phyloP scores from a whole-genome alignment of 2,329 filamentous ascomycete genomes.

The Alternaria alternata region DNA sequence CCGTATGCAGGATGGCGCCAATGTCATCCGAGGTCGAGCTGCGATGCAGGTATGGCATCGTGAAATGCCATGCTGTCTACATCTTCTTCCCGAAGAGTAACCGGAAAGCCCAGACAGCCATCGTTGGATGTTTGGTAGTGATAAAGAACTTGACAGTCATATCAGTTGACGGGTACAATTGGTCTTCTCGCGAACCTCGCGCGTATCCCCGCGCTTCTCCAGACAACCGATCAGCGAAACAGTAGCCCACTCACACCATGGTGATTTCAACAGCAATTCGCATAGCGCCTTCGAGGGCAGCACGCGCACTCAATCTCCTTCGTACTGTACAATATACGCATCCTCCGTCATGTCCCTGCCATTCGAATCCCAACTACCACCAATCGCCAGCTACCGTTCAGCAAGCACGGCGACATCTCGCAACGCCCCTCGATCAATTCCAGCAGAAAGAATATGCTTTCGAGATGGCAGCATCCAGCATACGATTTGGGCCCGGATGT shows the following conservation, averaged over 20 bases:
- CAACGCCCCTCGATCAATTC: slow-evolving; percentile 76
- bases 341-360: slow-evolving; percentile 92
- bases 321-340: slow-evolving; percentile 91
- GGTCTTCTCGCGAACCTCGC: too few relatives aligned
- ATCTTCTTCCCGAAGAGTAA: too few relatives aligned
- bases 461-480: slow-evolving; percentile 95
- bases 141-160: too few relatives aligned
- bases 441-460: slow-evolving; percentile 96
- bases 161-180: too few relatives aligned
- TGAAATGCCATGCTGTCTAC: too few relatives aligned
- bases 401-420: slow-evolving; percentile 68
- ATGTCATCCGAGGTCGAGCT: too few relatives aligned
- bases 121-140: too few relatives aligned
- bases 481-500: slow-evolving; percentile 90
- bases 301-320: slow-evolving; percentile 75
- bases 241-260: slow-evolving; percentile 16
- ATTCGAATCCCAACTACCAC: slow-evolving; percentile 86
- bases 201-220: background rate
- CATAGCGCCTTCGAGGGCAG: slow-evolving; percentile 56
- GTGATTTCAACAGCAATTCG: slow-evolving; percentile 37
- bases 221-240: slow-evolving; percentile 7
- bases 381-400: slow-evolving; percentile 49
- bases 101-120: too few relatives aligned
- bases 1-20: too few relatives aligned
- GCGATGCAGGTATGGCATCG: too few relatives aligned